These are phyloP conservation scores for Cenococcum geophilum DNA, from an alignment of 495 filamentous ascomycete genomes.

Conservation along the genomic window DNA sequence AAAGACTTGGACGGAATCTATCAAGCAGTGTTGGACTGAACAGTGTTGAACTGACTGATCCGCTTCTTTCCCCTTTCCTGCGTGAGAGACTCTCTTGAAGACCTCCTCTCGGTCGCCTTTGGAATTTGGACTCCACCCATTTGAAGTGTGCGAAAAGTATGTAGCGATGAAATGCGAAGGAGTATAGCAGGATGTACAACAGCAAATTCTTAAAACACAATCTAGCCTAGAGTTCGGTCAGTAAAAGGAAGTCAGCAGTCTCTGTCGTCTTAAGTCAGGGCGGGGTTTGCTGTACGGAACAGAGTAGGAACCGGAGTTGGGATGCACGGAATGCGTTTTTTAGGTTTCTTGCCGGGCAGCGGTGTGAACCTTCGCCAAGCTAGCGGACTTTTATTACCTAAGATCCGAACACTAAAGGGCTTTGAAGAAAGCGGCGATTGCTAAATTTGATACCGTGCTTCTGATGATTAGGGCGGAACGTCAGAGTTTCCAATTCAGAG, in stretches of 20 bases:
- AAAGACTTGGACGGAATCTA: not conserved
- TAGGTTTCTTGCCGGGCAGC: not conserved
- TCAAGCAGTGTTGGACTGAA: constrained; percentile 15
- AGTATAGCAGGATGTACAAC: not conserved
- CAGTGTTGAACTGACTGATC: constrained; percentile 33
- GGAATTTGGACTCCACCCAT: constrained; percentile 24
- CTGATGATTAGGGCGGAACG: too few relatives aligned
- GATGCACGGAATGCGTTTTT: not conserved
- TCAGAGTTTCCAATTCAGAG: too few relatives aligned
- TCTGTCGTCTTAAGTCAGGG: not conserved
- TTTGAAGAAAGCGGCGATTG: too few relatives aligned
- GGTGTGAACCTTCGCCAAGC: not conserved
- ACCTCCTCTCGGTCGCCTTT: constrained; percentile 8
- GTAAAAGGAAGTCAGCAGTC: not conserved
- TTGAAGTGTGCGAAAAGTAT: not conserved
- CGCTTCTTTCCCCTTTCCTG: constrained; percentile 36
- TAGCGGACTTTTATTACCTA: not conserved
- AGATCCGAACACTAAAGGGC: not conserved
- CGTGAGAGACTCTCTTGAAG: constrained; percentile 21
- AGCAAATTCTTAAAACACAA: not conserved
- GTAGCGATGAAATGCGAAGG: not conserved
- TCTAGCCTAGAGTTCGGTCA: not conserved
- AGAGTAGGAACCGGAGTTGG: not conserved
- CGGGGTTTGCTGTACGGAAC: not conserved
- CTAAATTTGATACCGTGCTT: too few relatives aligned